These are phyloP conservation scores for Didymella pomorum DNA, from an alignment of 2,329 filamentous ascomycete genomes.

Conservation along the genomic window DNA sequence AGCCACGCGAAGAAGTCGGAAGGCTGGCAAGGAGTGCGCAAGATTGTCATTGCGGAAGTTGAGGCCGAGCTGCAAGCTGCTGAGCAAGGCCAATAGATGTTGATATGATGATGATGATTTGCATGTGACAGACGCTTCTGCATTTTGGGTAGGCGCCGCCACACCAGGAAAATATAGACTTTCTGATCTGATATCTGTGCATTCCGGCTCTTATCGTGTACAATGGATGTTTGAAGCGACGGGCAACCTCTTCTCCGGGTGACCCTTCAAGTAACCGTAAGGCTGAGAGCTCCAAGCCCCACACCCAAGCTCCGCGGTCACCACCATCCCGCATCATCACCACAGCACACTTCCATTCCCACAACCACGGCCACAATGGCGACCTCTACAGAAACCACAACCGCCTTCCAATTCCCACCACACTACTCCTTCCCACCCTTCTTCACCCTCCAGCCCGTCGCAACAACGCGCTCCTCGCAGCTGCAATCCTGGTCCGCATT, in stretches of 20 bases:
- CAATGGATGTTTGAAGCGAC: no score
- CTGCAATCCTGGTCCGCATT: slow-evolving; percentile 86
- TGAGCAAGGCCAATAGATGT: slow-evolving; percentile 31
- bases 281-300: slow-evolving; percentile 12
- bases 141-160: slow-evolving; percentile 8
- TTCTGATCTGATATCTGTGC: neutral
- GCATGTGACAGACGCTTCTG: slow-evolving; percentile 17
- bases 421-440: slow-evolving; percentile 81
- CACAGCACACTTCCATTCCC: neutral
- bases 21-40: slow-evolving; percentile 77
- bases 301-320: slow-evolving; percentile 16
- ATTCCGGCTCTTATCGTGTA: neutral
- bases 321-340: slow-evolving; percentile 5
- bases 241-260: neutral
- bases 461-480: slow-evolving; percentile 76
- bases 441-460: slow-evolving; percentile 82
- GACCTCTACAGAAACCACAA: slow-evolving; percentile 5
- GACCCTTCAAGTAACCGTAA: neutral
- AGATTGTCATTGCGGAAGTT: slow-evolving; percentile 78
- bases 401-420: slow-evolving; percentile 53
- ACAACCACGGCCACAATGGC: slow-evolving; percentile 10
- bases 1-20: slow-evolving; percentile 69
- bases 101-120: slow-evolving; percentile 5
- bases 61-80: slow-evolving; percentile 54
- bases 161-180: slow-evolving; percentile 4